Base-by-base conservation (phyloP, 2,329 filamentous ascomycete species). In the Epicoccum sorghinum region DNA sequence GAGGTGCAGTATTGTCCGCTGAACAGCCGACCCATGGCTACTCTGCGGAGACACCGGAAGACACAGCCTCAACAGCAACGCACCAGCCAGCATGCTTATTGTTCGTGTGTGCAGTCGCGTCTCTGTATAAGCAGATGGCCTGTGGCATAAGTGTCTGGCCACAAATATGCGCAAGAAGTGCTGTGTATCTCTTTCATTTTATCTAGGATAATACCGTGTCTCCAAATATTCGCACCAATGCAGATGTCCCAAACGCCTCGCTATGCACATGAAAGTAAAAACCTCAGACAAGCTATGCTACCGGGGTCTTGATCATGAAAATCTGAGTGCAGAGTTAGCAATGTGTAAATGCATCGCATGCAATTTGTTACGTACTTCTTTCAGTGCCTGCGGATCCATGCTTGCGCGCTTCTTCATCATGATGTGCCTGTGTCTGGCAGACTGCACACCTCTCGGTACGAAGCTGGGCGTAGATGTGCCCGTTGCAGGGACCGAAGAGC, bases 381-480 rank as follows among this genome's bases (percentile, higher is more conserved):
- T 93, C 69, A 98, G 77, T 12, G 92, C 90, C 68, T 89, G 86
- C 43, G 87, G 83, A 73, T 97, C 90, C 78, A 91, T 83, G 54
- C 92, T 84, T 2, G 93, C 92, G 78, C 88, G 85, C 66, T 86
- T 87, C 80, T 98, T 98, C 66, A 95, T 90, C 52, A 89, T 89
- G 67, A 98, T 96, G 74, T 93, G 91, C 56, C 91, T 83, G 62
- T 90, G 86, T 59, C 93, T 82, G 41, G 93, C 86, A 49, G 89
- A 84, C 71, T 93, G 90, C 60, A 91, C 84, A 43, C 83, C 86
- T 24, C 82, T 79, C 57, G 81, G 77, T 10, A 58, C 62, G 42
- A 73, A 75, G 78, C 82, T 25, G 79, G 79, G 40, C 75, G 78
- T 47, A 76, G 78, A 42, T 7, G 79, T 78, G 23, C 75, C 77